Conservation (phyloP, 345 rosid species). For the Moricandia moricandioides region DNA sequence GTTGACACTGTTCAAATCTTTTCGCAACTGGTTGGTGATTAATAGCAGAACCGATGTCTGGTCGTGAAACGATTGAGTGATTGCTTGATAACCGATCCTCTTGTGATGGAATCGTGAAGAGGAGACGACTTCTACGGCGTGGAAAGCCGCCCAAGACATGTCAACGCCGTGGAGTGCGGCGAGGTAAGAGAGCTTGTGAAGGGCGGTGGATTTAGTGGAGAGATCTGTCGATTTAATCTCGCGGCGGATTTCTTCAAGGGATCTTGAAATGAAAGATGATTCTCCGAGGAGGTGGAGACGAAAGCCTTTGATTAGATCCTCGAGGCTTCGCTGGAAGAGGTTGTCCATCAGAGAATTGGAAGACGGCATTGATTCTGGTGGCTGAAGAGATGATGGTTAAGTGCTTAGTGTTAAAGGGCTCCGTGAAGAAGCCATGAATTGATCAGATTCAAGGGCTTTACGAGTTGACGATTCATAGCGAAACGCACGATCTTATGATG, state of each 20-base stretch:
- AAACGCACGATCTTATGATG: too few species aligned
- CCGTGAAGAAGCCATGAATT: too few species aligned
- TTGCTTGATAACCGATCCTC: conserved; percentile 69
- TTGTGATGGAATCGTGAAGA: conserved; percentile 67
- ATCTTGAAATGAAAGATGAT: conserved; percentile 58
- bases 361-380: too few species aligned
- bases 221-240: conserved; percentile 81
- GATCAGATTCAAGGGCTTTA: too few species aligned
- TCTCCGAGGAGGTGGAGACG: conserved; percentile 65
- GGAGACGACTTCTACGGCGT: conserved; percentile 79
- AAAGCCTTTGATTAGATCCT: conserved; percentile 75
- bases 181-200: conserved; percentile 79
- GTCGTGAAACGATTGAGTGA: conserved; percentile 72
- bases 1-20: conserved; percentile 64
- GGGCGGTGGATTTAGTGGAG: conserved; percentile 74
- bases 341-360: conserved; percentile 58
- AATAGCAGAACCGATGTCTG: conserved; percentile 70
- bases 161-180: conserved; percentile 63
- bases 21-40: conserved; percentile 74
- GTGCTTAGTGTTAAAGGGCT: too few species aligned
- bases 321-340: conserved; percentile 78
- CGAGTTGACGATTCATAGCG: too few species aligned
- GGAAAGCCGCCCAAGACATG: conserved; percentile 89
- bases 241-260: conserved; percentile 74
- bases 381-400: too few species aligned